Conservation (phyloP, 2,329 filamentous ascomycete species). For the Phoma sp. region DNA sequence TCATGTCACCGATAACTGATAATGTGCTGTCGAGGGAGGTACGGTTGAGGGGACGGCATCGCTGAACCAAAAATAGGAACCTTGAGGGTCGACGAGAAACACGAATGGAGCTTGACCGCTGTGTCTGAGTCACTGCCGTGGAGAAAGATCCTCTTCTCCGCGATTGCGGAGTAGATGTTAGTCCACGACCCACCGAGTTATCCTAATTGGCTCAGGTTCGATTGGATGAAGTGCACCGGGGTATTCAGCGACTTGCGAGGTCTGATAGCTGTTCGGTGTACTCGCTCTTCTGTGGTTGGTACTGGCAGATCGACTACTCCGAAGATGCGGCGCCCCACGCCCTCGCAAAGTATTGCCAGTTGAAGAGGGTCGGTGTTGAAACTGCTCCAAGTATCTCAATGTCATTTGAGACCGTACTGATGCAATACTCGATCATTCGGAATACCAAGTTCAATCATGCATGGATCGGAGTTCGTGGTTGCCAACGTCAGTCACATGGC, state of each 20-base stretch:
- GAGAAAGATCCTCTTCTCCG: not conserved
- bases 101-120: not conserved
- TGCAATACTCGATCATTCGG: conserved; percentile 22
- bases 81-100: not conserved
- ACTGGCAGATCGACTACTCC: not conserved
- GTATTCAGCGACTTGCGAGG: not conserved
- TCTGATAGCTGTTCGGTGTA: not conserved
- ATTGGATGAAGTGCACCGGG: not conserved
- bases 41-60: not conserved
- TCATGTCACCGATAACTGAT: too few relatives aligned
- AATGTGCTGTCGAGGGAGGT: too few relatives aligned
- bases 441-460: conserved; percentile 12
- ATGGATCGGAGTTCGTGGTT: conserved; percentile 19
- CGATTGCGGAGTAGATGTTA: not conserved
- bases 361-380: not conserved
- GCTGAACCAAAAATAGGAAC: not conserved
- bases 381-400: not conserved
- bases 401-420: not conserved
- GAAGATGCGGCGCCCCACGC: not conserved
- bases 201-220: not conserved
- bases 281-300: not conserved
- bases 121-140: conserved; percentile 8
- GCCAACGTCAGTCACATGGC: conserved; percentile 11
- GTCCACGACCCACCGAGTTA: not conserved
- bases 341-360: not conserved